Evolutionary conservation across 345 rosid genomes (phyloP), one percentile per base, ranked within the genome.

Genomic region (Aquilaria malaccensis): DNA sequence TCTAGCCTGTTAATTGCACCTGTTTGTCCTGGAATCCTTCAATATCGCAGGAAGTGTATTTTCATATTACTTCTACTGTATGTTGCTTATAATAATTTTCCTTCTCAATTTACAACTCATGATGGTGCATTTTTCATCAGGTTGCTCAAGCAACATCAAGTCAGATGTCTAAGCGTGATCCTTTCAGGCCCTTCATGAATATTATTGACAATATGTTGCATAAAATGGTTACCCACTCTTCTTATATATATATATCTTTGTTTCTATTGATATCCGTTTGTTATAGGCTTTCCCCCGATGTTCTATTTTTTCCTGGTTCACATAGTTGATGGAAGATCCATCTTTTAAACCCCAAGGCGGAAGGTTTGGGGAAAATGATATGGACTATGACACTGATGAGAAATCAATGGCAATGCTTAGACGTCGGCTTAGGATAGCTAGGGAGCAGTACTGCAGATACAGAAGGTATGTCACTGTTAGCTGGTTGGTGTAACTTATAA

Each of bases 331-430:
- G 56, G 77, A 77, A 64, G 95, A 87, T 52, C 87, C 91, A 47
- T 79, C 85, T 56, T 87, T 87, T 61, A 87, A 87, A 71, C 95
- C 91, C 3, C 95, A 85, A 79, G 91, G 95, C 53, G 95, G 95
- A 10, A 79, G 85, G 70, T 62, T 87, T 63, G 95, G 95, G 64
- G 95, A 87, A 79, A 83, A 83, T 78, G 95, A 87, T 58, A 87
- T 87, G 95, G 95, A 87, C 71, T 87, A 83, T 77, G 89, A 85
- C 63, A 81, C 95, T 45, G 95, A 87, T 78, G 85, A 78, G 73
- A 87, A 85, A 72, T 79, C 91, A 64, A 87, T 87, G 95, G 95
- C 91, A 58, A 81, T 80, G 50, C 84, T 87, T 48, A 79, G 95
- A 60, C 87, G 89, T 59, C 83, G 82, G 67, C 87, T 87, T 54